Conservation (phyloP, 768 basidiomycete genomes). For the Chalciporus piperatus region DNA sequence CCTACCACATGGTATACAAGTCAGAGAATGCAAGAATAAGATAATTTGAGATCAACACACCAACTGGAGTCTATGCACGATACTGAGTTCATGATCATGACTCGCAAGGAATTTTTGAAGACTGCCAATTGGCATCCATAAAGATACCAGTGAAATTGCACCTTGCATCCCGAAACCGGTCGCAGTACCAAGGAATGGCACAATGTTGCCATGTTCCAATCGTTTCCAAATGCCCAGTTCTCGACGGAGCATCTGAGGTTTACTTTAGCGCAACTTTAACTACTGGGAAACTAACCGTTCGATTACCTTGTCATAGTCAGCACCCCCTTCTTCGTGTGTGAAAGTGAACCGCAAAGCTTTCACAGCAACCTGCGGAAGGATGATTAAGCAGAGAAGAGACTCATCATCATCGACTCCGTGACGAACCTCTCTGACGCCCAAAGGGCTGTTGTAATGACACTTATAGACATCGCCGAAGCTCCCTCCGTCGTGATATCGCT, state of each 20-base stretch:
- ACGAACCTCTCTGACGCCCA: neutral
- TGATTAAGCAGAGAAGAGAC: neutral
- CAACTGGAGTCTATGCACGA: slow-evolving; percentile 1
- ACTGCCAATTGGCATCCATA: slow-evolving; percentile 26
- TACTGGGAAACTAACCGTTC: neutral
- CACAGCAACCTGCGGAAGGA: slow-evolving; percentile 10
- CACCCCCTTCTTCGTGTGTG: slow-evolving; percentile 2
- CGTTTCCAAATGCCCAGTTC: slow-evolving; percentile 23
- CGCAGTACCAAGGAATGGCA: slow-evolving; percentile 20
- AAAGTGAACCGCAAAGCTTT: slow-evolving; percentile 10
- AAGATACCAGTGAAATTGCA: slow-evolving; percentile 23
- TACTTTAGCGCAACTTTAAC: neutral
- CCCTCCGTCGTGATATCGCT: neutral
- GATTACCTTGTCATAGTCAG: neutral
- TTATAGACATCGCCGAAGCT: slow-evolving; percentile 8
- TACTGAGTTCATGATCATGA: neutral
- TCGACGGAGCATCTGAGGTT: slow-evolving; percentile 14
- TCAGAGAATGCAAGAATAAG: neutral
- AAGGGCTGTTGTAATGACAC: neutral
- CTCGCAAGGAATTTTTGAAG: slow-evolving; percentile 17
- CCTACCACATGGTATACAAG: neutral
- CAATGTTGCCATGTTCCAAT: slow-evolving; percentile 18
- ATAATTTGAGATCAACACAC: neutral
- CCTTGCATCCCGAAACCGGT: slow-evolving; percentile 23
- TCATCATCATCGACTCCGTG: too few species aligned